phyloP scores from a whole-genome alignment of 257 asterid genomes.

The Solanum gandarillasii region DNA sequence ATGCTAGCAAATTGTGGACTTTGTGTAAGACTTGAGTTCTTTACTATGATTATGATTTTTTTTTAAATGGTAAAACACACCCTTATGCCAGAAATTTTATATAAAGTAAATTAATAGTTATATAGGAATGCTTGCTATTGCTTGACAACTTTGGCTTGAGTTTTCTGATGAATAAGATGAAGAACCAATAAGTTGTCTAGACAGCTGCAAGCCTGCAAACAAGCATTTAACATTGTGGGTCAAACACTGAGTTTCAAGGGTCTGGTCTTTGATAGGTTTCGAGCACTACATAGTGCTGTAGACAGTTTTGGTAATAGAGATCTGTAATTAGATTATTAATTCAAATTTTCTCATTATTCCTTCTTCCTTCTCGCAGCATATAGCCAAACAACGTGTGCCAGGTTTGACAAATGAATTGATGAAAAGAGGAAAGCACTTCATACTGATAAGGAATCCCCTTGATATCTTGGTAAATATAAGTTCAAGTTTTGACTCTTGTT shows the following conservation, averaged over 20 bases:
- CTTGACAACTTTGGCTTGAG: background rate
- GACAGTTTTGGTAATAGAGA: background rate
- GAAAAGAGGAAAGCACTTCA: conserved; percentile 76
- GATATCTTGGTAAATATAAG: conserved; percentile 56
- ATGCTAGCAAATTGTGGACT: background rate
- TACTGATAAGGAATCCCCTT: conserved; percentile 77
- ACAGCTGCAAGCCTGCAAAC: background rate
- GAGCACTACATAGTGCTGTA: background rate
- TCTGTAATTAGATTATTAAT: background rate
- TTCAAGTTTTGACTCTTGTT: background rate
- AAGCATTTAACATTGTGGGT: background rate
- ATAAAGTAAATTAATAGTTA: background rate
- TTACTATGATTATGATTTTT: background rate
- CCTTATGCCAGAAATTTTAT: background rate
- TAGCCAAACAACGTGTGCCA: conserved; percentile 66
- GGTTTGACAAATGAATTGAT: conserved; percentile 54
- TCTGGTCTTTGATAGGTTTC: background rate
- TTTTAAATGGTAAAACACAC: background rate
- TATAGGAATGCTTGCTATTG: background rate
- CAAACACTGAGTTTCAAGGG: background rate
- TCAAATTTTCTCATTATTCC: background rate
- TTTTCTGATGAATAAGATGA: background rate
- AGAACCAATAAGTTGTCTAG: background rate
- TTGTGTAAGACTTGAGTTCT: background rate
- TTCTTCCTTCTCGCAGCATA: conserved; percentile 48